Conservation (phyloP, 2,329 filamentous ascomycete species). For the Phaeosphaeria sp. region DNA sequence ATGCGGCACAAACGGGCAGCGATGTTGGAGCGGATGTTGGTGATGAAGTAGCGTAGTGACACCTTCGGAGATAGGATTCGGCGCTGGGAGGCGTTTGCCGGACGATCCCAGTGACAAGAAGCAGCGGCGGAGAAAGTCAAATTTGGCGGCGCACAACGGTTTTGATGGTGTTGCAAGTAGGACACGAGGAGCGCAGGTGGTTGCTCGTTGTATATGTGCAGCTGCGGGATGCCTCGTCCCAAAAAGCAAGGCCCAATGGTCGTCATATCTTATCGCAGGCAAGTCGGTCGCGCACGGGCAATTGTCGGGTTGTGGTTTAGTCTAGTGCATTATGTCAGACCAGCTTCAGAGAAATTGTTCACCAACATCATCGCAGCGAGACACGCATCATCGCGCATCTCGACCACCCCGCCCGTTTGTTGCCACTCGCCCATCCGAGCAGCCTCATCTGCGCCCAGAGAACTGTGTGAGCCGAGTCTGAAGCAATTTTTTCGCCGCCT, state of each 20-base stretch:
- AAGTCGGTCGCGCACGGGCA: slow-evolving; percentile 16
- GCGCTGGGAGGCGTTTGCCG: slow-evolving; percentile 26
- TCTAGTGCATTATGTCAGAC: slow-evolving; percentile 30
- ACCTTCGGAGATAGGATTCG: slow-evolving; percentile 19
- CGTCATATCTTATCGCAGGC: slow-evolving; percentile 21
- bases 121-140: slow-evolving; percentile 10
- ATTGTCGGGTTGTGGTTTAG: slow-evolving; percentile 18
- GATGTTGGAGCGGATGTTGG: slow-evolving; percentile 15
- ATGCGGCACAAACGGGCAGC: slow-evolving; percentile 2
- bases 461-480: slow-evolving; percentile 8
- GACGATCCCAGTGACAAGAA: slow-evolving; percentile 28
- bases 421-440: slow-evolving; percentile 21
- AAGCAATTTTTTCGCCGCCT: slow-evolving; percentile 20
- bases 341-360: slow-evolving; percentile 28
- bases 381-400: slow-evolving; percentile 19
- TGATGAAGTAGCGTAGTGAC: slow-evolving; percentile 22
- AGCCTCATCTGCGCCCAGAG: slow-evolving; percentile 9
- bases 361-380: slow-evolving; percentile 23
- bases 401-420: slow-evolving; percentile 1
- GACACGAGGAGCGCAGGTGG: neutral
- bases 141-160: neutral
- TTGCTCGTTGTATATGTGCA: neutral
- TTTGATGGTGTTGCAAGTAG: slow-evolving; percentile 17
- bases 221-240: neutral
- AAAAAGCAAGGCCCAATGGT: slow-evolving; percentile 23